Conservation (phyloP, 768 basidiomycete genomes). For the Agaricus sinodeliciosus region DNA sequence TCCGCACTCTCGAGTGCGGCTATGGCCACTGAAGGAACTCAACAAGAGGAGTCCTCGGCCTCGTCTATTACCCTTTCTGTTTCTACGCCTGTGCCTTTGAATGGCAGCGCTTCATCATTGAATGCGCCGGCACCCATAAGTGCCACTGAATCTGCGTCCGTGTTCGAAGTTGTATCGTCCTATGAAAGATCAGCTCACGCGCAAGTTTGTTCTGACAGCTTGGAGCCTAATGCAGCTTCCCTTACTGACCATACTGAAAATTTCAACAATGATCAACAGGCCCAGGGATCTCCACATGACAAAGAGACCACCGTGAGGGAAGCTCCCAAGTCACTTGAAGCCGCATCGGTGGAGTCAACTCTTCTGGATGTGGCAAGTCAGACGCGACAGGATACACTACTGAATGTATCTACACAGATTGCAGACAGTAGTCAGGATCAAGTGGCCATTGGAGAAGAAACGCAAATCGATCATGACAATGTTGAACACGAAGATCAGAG, state of each 20-base stretch:
- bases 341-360: constrained; percentile 46
- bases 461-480: constrained; percentile 11
- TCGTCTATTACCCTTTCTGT: constrained; percentile 4
- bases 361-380: constrained; percentile 36
- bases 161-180: constrained; percentile 36
- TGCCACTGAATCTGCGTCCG: constrained; percentile 40
- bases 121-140: constrained; percentile 11
- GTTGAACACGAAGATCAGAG: constrained; percentile 13
- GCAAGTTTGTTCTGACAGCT: constrained; percentile 29
- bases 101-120: background rate
- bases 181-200: constrained; percentile 31
- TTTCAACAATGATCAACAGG: constrained; percentile 34
- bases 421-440: background rate
- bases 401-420: background rate
- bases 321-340: constrained; percentile 32
- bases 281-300: constrained; percentile 12
- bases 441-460: constrained; percentile 4
- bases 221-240: constrained; percentile 32
- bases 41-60: constrained; percentile 1
- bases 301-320: background rate
- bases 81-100: background rate
- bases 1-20: background rate
- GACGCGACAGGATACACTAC: constrained; percentile 18
- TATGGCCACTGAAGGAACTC: background rate
- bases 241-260: constrained; percentile 40